Evolutionary conservation across 2,329 filamentous ascomycete species (phyloP), one percentile per base, ranked within the genome.

Genomic region (Fusarium ramigenum): DNA sequence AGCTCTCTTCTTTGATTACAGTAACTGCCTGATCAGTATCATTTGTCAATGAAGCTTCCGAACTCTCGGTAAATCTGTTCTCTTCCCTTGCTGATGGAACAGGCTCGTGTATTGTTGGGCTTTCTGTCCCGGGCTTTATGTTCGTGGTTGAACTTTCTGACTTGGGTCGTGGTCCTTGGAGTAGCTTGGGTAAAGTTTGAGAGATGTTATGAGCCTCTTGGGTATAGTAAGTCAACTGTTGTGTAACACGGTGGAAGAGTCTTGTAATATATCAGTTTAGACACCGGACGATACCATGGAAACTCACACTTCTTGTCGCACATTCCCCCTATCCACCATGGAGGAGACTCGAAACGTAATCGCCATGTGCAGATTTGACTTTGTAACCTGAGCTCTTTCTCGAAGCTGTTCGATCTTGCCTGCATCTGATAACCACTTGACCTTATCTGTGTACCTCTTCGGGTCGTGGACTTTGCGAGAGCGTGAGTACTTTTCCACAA

Each of bases 241-340:
- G 71, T 0, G 42, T 61, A 0, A 74, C n/a, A 0, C 46, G 53
- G 4, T 68, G 58, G 1, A 72, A 54, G 5, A 72, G 37, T 0
- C 71, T 74, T 1, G 0, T 1, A 0, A 3, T 9, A 1, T 4
- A 7, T 70, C 32, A 70, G 56, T 36, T 0, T 25, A 32, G 19
- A n/a, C 18, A 18, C 5, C 0, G 1, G 10, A 19, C 9, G 4
- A 4, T 0, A 9, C 4, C 1, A 2, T 3, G 9, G 2, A 0
- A 9, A 68, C 73, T 61, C 25, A 71, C 63, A 60, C 44, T 44
- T 71, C 69, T 4, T 73, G 72, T 2, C 60, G 60, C 21, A 60
- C 28, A 14, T 60, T 57, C 0, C 63, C 44, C 7, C 25, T 19
- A 19, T 61, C 60, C 1, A 75, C 46, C 25, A 67, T 73, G 0